These are phyloP conservation scores for Hortiboletus campestris DNA, from an alignment of 768 basidiomycete species.

Conservation along the genomic window DNA sequence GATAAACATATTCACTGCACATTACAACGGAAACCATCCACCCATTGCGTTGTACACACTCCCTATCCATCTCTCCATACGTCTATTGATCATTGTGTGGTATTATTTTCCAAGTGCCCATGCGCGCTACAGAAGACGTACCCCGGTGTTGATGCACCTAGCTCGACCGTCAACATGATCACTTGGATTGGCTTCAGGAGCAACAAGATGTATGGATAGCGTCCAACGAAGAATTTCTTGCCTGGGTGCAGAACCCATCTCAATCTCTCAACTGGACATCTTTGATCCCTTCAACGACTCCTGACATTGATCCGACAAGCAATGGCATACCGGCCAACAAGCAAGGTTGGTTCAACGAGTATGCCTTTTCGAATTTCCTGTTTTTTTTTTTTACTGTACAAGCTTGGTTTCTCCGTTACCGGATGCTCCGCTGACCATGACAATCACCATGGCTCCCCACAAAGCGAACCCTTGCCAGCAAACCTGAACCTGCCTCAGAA, in stretches of 20 bases:
- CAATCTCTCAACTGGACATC: not conserved
- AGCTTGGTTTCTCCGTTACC: not conserved
- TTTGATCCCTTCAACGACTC: not conserved
- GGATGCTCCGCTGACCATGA: not conserved
- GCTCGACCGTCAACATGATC: slow-evolving; percentile 2
- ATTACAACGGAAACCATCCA: not conserved
- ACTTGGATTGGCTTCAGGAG: not conserved
- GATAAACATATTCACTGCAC: not conserved
- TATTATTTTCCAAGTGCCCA: not conserved
- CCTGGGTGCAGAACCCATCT: not conserved
- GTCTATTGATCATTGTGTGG: not conserved
- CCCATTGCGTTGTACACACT: not conserved
- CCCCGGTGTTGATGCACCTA: not conserved
- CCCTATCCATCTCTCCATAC: not conserved
- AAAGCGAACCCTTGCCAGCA: slow-evolving; percentile 45
- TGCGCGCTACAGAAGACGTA: not conserved
- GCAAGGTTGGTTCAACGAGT: not conserved
- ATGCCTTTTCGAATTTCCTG: not conserved
- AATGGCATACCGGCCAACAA: not conserved
- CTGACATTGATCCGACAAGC: not conserved
- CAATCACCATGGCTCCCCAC: slow-evolving; percentile 45
- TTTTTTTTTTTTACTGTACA: not conserved
- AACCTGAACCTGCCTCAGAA: slow-evolving; percentile 70
- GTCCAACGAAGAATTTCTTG: not conserved
- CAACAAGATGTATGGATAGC: slow-evolving; percentile 1